phyloP scores from a whole-genome alignment of 2,329 filamentous ascomycete species.

The Anisogramma anomala region DNA sequence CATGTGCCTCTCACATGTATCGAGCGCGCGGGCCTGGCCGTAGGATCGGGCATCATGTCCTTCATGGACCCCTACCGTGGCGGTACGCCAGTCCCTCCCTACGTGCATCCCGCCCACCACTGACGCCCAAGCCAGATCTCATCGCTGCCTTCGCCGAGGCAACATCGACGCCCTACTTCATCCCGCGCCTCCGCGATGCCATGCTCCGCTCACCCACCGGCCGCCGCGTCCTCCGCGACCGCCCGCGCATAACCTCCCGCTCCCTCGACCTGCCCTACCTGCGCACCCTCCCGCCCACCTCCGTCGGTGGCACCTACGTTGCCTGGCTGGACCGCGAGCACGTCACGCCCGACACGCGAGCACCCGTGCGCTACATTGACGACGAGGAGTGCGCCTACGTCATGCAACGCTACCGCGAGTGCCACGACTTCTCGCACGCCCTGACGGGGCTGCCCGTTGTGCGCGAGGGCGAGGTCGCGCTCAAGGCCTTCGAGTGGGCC shows the following conservation, averaged over 20 bases:
- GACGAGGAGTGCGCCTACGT: slow-evolving; percentile 95
- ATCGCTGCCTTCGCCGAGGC: slow-evolving; percentile 91
- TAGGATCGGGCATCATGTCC: slow-evolving; percentile 52
- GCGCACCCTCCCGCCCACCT: slow-evolving; percentile 58
- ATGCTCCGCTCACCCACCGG: slow-evolving; percentile 82
- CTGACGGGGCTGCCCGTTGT: slow-evolving; percentile 82
- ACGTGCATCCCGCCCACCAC: slow-evolving; percentile 1
- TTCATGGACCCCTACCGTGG: slow-evolving; percentile 68
- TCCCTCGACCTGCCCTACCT: slow-evolving; percentile 56
- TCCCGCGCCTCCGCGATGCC: slow-evolving; percentile 76
- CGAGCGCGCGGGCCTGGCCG: slow-evolving; percentile 62
- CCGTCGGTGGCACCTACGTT: slow-evolving; percentile 72
- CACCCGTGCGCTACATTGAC: slow-evolving; percentile 78
- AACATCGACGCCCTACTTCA: slow-evolving; percentile 90
- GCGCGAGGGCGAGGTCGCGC: slow-evolving; percentile 90
- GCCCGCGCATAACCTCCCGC: slow-evolving; percentile 76
- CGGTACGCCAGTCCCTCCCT: slow-evolving; percentile 35
- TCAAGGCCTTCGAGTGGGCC: slow-evolving; percentile 95
- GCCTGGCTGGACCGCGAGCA: slow-evolving; percentile 89
- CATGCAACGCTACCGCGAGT: slow-evolving; percentile 95
- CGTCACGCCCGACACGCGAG: slow-evolving; percentile 81
- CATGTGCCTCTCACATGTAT: slow-evolving; percentile 77
- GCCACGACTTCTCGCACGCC: slow-evolving; percentile 96
- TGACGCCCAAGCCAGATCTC: slow-evolving; percentile 49
- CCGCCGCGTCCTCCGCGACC: slow-evolving; percentile 79